A percentile compares a stretch with the other conserved stretches of the same genome.
phyloP scores from a whole-genome alignment of 169 alveolate species.

The Plasmodium vivax region DNA sequence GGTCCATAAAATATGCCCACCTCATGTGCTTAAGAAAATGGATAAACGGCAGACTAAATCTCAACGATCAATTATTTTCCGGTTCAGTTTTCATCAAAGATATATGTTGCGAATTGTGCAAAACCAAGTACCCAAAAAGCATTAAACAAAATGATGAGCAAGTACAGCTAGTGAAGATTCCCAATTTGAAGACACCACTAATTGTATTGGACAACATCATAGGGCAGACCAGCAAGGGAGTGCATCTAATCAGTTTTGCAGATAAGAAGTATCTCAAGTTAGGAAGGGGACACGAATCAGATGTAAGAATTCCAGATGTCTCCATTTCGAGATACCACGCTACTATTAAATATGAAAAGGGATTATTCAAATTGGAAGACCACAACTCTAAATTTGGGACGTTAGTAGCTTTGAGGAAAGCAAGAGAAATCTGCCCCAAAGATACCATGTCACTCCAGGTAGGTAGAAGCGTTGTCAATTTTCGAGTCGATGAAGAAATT shows the following conservation, averaged over 20 bases:
- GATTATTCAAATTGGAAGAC: constrained; percentile 95
- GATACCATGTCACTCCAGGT: constrained; percentile 84
- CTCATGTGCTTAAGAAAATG: constrained; percentile 95
- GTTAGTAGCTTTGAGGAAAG: constrained; percentile 91
- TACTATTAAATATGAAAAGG: constrained; percentile 90
- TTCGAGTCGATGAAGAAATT: constrained; percentile 77
- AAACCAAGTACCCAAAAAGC: constrained; percentile 86
- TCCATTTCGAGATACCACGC: constrained; percentile 98
- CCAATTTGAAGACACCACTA: constrained; percentile 90
- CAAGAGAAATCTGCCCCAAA: constrained; percentile 78
- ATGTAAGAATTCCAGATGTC: constrained; percentile 97
- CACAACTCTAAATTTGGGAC: constrained; percentile 99
- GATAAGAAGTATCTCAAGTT: constrained; percentile 86
- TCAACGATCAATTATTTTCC: constrained; percentile 77
- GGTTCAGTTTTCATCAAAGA: constrained; percentile 85
- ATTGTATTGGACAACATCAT: constrained; percentile 90
- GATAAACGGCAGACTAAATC: constrained; percentile 92
- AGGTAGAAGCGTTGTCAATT: constrained; percentile 83
- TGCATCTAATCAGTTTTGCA: constrained; percentile 86
- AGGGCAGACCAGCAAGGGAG: constrained; percentile 85
- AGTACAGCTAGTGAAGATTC: constrained; percentile 86
- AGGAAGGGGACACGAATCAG: constrained; percentile 99
- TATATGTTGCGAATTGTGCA: constrained; percentile 89
- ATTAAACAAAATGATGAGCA: constrained; percentile 83
- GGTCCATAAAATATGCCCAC: constrained; percentile 95